Evolutionary conservation across 331 rosid species (phyloP), one percentile per base, ranked within the genome.

Genomic region (Rosa hybrid): DNA sequence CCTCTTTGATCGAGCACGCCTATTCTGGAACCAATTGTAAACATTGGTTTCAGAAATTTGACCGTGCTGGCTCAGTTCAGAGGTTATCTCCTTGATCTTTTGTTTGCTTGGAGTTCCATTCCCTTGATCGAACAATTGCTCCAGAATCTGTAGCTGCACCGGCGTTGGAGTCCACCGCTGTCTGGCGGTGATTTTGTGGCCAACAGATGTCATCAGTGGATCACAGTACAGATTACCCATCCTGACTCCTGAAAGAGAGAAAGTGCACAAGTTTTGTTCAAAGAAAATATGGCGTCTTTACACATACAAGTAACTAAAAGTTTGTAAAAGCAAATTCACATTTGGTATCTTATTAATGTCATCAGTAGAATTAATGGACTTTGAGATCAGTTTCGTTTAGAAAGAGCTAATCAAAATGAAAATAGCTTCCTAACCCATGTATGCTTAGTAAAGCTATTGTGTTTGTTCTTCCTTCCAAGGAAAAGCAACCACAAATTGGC

Each of bases 11-110:
- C 98, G 87, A 69, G 99, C 99, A 18, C 99, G 97, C 87, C 99
- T 85, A 50, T 96, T 96, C 88, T 96, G 98, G 77, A 96, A 96
- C 99, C 99, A 96, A 57, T 93, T 96, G 46, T 96, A 93, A 75
- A 96, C 98, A 76, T 93, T 96, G 12, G 94, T 88, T 83, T 96
- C 97, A 63, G 97, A 90, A 80, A 96, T 91, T 76, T 82, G 94
- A 60, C 99, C 99, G 41, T 91, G 94, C 80, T 96, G 93, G 68
- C 89, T 85, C 78, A 96, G 94, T 60, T 96, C 94, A 27, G 89
- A 72, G 70, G 99, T 88, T 56, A 96, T 91, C 75, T 96, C 97
- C 84, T 93, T 96, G 84, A 96, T 96, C 87, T 81, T 96, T 63
- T 96, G 98, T 87, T 96, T 96, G 89, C 88, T 96, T 13, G 99